Percentiles rank a stretch among this genome's conserved stretches.
These are phyloP conservation scores for Phytophthora capsici DNA, from an alignment of 352 stramenopile genomes.

Conservation along the genomic window DNA sequence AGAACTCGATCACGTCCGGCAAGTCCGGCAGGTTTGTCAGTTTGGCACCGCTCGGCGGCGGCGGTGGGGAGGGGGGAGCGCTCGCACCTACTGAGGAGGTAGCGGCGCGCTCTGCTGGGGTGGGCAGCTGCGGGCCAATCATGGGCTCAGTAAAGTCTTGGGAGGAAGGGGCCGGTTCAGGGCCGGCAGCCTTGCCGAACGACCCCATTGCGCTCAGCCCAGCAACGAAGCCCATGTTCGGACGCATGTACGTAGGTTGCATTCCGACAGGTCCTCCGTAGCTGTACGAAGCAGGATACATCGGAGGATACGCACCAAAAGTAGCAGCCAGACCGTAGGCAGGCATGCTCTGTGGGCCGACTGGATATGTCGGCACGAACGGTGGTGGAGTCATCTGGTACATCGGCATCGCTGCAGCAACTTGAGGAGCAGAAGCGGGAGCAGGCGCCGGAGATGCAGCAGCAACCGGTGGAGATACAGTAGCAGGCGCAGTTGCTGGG, in stretches of 20 bases:
- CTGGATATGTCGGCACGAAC: slow-evolving; percentile 46
- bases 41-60: slow-evolving; percentile 16
- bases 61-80: slow-evolving; percentile 20
- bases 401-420: slow-evolving; percentile 25
- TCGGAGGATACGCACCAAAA: slow-evolving; percentile 45
- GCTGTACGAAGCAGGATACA: slow-evolving; percentile 51
- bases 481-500: not conserved
- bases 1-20: slow-evolving; percentile 63
- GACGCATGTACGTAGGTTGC: slow-evolving; percentile 37
- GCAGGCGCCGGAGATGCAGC: slow-evolving; percentile 8
- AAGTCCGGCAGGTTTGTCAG: slow-evolving; percentile 52
- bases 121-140: slow-evolving; percentile 60
- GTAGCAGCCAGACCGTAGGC: slow-evolving; percentile 45
- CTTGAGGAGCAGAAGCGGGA: slow-evolving; percentile 10
- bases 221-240: slow-evolving; percentile 45
- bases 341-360: slow-evolving; percentile 38
- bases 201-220: slow-evolving; percentile 42
- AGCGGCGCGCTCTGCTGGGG: slow-evolving; percentile 30
- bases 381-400: slow-evolving; percentile 34
- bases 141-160: slow-evolving; percentile 40
- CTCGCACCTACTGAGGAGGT: slow-evolving; percentile 28
- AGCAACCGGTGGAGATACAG: slow-evolving; percentile 13
- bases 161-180: slow-evolving; percentile 24
- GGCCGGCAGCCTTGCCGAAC: slow-evolving; percentile 33
- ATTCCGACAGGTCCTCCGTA: slow-evolving; percentile 40